Evolutionary conservation across 352 stramenopile genomes (phyloP).

Genomic region (Phytophthora parvispora): DNA sequence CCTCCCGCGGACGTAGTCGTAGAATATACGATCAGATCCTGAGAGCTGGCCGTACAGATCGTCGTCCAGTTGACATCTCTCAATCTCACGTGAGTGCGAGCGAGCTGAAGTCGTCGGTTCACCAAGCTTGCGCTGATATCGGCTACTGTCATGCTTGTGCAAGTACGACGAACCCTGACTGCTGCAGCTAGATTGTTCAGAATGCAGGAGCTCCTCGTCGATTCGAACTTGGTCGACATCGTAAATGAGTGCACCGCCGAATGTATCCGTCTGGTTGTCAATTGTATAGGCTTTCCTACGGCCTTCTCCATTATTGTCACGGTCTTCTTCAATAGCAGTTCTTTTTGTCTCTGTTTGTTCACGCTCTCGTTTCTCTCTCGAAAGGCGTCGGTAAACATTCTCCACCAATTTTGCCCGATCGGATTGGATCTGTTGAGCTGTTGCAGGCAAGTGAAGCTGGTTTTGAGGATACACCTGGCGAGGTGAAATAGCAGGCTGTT

Average conservation of each 20-base stretch:
- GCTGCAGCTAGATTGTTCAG: background rate
- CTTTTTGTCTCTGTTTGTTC: background rate
- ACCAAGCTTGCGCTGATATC: background rate
- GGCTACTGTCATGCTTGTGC: background rate
- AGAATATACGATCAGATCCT: background rate
- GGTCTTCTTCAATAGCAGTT: background rate
- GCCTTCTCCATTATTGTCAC: background rate
- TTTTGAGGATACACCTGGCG: background rate
- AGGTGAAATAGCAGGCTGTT: background rate
- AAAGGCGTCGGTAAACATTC: background rate
- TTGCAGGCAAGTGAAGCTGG: background rate
- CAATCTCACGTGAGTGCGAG: background rate
- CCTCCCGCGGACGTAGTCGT: background rate
- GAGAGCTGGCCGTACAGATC: slow-evolving; percentile 1
- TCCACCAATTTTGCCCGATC: background rate
- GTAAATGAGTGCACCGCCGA: background rate
- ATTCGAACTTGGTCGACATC: background rate
- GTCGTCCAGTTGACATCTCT: background rate
- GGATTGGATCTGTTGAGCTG: background rate
- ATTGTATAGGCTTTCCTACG: background rate
- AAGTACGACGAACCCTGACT: background rate
- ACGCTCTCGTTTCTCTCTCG: background rate
- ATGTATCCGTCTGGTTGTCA: background rate
- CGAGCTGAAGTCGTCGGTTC: background rate
- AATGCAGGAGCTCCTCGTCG: background rate